These are phyloP conservation scores for Elaeis oleifera DNA, from an alignment of 202 grass and related monocot species.

Conservation along the genomic window DNA sequence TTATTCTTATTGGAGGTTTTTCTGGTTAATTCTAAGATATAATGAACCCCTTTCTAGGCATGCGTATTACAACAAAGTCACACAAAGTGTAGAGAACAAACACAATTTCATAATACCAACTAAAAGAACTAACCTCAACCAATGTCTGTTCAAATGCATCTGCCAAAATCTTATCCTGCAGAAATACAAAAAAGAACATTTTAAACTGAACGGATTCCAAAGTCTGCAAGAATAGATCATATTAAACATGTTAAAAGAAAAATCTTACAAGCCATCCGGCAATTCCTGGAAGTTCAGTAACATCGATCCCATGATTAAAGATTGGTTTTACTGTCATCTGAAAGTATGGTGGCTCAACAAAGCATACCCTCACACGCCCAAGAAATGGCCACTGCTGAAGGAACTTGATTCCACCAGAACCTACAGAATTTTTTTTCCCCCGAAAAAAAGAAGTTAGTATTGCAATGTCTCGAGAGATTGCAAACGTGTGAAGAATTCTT, in stretches of 20 bases:
- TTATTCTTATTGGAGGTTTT: no score
- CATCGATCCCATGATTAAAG: conserved; percentile 77
- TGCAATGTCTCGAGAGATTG: no score
- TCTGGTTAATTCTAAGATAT: no score
- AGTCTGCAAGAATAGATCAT: conserved; percentile 11
- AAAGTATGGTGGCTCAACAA: conserved; percentile 95
- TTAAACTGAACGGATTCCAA: not conserved
- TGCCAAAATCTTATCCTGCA: conserved; percentile 86
- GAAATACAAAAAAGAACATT: conserved; percentile 23
- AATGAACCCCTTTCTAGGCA: no score
- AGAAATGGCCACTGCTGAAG: conserved; percentile 78
- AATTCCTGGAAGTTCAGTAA: conserved; percentile 90
- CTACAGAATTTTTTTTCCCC: conserved; percentile 30
- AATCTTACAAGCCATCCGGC: conserved; percentile 80
- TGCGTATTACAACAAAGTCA: no score
- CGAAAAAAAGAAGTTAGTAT: no score
- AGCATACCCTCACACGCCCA: conserved; percentile 80
- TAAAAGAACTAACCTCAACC: conserved; percentile 58
- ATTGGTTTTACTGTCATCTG: conserved; percentile 94
- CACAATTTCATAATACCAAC: no score
- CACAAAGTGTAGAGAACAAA: no score
- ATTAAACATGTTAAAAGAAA: not conserved
- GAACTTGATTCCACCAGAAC: conserved; percentile 89
- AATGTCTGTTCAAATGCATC: conserved; percentile 88
- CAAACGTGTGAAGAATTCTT: no score